A percentile compares a stretch with the other conserved stretches of the same genome.
These are phyloP conservation scores for Fusarium mangiferae DNA, from an alignment of 2,329 filamentous ascomycete species.

Conservation along the genomic window DNA sequence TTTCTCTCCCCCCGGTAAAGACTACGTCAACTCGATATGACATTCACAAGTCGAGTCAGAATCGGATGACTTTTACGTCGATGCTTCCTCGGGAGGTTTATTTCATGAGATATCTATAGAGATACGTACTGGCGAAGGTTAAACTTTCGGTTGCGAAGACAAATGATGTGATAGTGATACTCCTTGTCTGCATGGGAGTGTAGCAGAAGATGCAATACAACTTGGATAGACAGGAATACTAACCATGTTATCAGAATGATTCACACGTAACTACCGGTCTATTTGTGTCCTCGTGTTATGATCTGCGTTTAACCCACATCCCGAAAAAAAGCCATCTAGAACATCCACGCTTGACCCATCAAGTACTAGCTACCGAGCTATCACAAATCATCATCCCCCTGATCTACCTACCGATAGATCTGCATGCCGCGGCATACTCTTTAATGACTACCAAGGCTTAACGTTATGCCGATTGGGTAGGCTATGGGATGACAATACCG, in stretches of 20 bases:
- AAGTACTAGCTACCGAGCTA: not conserved
- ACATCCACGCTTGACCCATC: not conserved
- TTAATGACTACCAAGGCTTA: not conserved
- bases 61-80: not conserved
- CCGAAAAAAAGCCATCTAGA: not conserved
- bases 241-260: accelerated
- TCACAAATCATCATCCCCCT: not conserved
- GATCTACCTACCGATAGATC: not conserved
- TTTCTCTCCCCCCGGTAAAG: not conserved
- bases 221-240: too few relatives aligned
- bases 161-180: not conserved
- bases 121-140: not conserved
- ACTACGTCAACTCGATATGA: not conserved
- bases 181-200: not conserved
- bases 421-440: not conserved
- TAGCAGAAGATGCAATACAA: not conserved
- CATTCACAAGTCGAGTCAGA: not conserved
- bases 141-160: not conserved
- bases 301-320: too few relatives aligned
- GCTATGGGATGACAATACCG: too few relatives aligned
- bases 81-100: not conserved
- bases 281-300: not conserved
- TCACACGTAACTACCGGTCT: not conserved
- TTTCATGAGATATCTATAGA: not conserved
- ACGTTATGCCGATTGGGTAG: not conserved